Conservation (phyloP, 2,329 filamentous ascomycete genomes). For the Microcyclospora pomicola region DNA sequence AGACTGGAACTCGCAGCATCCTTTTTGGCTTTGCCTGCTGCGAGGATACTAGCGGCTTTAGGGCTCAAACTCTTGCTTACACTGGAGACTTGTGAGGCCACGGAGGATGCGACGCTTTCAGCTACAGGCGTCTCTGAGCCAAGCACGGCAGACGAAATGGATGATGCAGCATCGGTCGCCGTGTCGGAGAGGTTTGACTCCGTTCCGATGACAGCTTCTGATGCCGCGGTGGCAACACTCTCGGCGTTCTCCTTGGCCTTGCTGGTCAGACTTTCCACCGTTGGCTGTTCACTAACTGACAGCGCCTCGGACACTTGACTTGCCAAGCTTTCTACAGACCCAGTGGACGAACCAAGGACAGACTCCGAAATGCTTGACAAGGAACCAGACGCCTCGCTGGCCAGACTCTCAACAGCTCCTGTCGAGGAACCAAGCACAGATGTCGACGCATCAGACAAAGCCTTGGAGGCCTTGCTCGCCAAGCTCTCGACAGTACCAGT, state of each 20-base stretch:
- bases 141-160: conserved; percentile 8
- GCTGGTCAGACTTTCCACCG: conserved; percentile 3
- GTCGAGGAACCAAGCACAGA: background rate
- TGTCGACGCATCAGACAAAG: background rate
- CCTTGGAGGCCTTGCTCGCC: conserved; percentile 36
- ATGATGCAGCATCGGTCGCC: conserved; percentile 20
- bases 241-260: conserved; percentile 6
- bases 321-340: conserved; percentile 4
- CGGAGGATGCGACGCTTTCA: conserved; percentile 18
- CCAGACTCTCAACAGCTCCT: conserved; percentile 3
- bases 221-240: conserved; percentile 13
- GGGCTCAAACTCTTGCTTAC: conserved; percentile 8
- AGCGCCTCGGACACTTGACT: conserved; percentile 4
- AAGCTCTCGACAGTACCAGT: conserved; percentile 38
- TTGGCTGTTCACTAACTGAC: background rate
- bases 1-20: conserved; percentile 13
- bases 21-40: conserved; percentile 20
- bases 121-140: conserved; percentile 12
- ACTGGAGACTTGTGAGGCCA: conserved; percentile 6
- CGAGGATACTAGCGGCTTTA: conserved; percentile 22
- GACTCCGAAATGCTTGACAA: background rate
- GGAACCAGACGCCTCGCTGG: conserved; percentile 5
- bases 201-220: conserved; percentile 13
- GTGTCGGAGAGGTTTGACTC: conserved; percentile 15
- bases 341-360: background rate